Conservation (phyloP, 2,329 filamentous ascomycete genomes). For the Talaromyces sp. region DNA sequence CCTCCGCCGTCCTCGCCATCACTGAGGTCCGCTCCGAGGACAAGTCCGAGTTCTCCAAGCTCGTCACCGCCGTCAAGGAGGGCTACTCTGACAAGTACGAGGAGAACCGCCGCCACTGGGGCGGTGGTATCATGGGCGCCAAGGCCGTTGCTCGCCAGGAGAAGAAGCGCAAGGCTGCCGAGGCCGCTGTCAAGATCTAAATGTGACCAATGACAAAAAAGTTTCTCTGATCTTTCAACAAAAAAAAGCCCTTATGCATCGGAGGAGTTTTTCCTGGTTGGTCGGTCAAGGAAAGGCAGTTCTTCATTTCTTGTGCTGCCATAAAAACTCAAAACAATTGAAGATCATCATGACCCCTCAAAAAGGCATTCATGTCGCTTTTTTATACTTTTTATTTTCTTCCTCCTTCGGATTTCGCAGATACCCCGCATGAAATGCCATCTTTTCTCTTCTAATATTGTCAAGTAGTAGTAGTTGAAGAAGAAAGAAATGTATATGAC, state of each 20-base stretch:
- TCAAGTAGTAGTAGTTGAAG: not conserved
- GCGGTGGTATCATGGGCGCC: conserved; percentile 97
- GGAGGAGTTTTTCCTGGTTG: not conserved
- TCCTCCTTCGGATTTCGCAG: conserved; percentile 1
- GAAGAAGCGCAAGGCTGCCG: conserved; percentile 93
- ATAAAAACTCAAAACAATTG: not conserved
- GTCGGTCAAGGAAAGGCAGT: not conserved
- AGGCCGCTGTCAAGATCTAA: conserved; percentile 97
- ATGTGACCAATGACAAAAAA: conserved; percentile 5
- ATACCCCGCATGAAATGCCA: conserved; percentile 4
- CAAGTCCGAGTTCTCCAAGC: conserved; percentile 96
- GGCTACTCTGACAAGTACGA: conserved; percentile 96
- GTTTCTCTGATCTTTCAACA: not conserved
- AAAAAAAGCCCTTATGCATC: not conserved
- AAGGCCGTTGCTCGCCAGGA: conserved; percentile 74
- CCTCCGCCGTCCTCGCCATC: conserved; percentile 87
- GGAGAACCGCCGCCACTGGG: conserved; percentile 87
- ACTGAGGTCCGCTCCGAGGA: conserved; percentile 98
- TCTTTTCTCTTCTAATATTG: not conserved
- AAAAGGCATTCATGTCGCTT: not conserved
- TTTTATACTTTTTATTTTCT: not conserved
- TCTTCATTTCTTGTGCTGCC: not conserved
- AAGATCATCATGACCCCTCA: not conserved
- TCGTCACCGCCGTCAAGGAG: conserved; percentile 94
- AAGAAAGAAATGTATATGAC: not conserved